These are phyloP conservation scores for Ophiocordyceps robertsii DNA, from an alignment of 2,329 filamentous ascomycete species.

Conservation along the genomic window DNA sequence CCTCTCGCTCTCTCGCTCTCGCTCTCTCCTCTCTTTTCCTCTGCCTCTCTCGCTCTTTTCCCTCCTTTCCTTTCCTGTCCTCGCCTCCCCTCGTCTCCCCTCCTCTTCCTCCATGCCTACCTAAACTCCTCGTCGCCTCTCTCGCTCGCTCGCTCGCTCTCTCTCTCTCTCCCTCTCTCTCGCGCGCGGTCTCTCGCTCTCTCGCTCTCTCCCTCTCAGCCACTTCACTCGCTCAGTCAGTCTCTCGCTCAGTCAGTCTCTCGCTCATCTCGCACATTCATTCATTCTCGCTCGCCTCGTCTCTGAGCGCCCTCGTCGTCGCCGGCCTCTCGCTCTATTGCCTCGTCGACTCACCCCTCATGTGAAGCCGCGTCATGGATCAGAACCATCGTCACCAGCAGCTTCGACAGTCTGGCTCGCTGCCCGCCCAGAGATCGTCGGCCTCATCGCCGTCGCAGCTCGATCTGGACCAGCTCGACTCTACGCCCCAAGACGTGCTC, in stretches of 20 bases:
- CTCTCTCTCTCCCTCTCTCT: conserved; percentile 1
- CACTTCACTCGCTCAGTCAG: conserved; percentile 5
- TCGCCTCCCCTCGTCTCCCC: conserved; percentile 1
- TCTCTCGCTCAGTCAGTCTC: conserved; percentile 2
- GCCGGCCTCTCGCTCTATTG: conserved; percentile 4
- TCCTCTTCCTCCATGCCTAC: background rate
- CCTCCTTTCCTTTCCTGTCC: conserved; percentile 1
- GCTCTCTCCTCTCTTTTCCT: conserved; percentile 8
- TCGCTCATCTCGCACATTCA: background rate
- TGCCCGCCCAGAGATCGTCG: conserved; percentile 7
- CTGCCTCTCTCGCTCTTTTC: conserved; percentile 4
- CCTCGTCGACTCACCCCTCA: conserved; percentile 9
- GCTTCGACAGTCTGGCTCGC: conserved; percentile 12
- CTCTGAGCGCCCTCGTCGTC: conserved; percentile 3
- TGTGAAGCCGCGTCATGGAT: conserved; percentile 19
- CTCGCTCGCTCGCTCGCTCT: conserved; percentile 1
- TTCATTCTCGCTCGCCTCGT: background rate
- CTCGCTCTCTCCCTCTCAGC: conserved; percentile 2
- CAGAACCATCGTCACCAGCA: conserved; percentile 14
- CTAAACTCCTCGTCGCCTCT: background rate
- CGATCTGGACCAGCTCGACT: conserved; percentile 14
- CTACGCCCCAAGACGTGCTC: conserved; percentile 28
- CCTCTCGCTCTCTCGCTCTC: conserved; percentile 2
- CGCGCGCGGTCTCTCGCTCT: too few relatives aligned
- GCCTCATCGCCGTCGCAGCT: conserved; percentile 7